phyloP scores from a whole-genome alignment of 371 early-diverging fungal species.

The Neoconidiobolus thromboides region DNA sequence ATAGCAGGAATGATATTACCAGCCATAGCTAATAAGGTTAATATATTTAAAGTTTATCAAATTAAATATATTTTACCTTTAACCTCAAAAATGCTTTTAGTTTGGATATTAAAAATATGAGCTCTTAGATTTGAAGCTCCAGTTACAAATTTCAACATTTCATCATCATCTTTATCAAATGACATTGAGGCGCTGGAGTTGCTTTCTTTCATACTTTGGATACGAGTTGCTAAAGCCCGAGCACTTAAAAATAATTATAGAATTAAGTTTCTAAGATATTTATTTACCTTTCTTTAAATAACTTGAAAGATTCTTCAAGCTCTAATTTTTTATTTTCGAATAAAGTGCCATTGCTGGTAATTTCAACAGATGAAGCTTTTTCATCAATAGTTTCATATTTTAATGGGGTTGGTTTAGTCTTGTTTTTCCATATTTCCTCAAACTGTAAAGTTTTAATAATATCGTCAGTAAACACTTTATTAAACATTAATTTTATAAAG shows the following conservation, averaged over 20 bases:
- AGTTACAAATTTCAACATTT: slow-evolving; percentile 75
- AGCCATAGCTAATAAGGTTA: slow-evolving; percentile 3
- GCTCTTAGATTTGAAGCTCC: slow-evolving; percentile 81
- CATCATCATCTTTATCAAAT: slow-evolving; percentile 92
- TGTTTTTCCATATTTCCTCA: slow-evolving; percentile 81
- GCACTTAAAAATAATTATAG: slow-evolving; percentile 17
- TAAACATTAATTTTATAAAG: slow-evolving; percentile 54
- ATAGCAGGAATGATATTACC: slow-evolving; percentile 99
- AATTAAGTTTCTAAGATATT: neutral
- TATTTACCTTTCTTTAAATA: slow-evolving; percentile 29
- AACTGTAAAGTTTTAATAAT: slow-evolving; percentile 52
- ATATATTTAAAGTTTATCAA: neutral
- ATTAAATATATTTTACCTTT: slow-evolving; percentile 39
- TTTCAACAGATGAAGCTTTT: too few species aligned
- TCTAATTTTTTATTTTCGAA: neutral
- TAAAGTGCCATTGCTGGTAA: too few species aligned
- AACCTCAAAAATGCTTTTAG: slow-evolving; percentile 63
- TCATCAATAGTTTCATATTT: neutral
- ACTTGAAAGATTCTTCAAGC: slow-evolving; percentile 26
- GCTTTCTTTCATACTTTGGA: slow-evolving; percentile 9
- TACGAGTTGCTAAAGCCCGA: slow-evolving; percentile 21
- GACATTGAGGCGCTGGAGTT: slow-evolving; percentile 27
- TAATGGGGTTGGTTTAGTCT: slow-evolving; percentile 31
- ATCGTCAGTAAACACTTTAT: slow-evolving; percentile 52
- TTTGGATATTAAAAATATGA: slow-evolving; percentile 51